Evolutionary conservation across 2,329 filamentous ascomycete genomes (phyloP).

Genomic region (Penicillium sp.): DNA sequence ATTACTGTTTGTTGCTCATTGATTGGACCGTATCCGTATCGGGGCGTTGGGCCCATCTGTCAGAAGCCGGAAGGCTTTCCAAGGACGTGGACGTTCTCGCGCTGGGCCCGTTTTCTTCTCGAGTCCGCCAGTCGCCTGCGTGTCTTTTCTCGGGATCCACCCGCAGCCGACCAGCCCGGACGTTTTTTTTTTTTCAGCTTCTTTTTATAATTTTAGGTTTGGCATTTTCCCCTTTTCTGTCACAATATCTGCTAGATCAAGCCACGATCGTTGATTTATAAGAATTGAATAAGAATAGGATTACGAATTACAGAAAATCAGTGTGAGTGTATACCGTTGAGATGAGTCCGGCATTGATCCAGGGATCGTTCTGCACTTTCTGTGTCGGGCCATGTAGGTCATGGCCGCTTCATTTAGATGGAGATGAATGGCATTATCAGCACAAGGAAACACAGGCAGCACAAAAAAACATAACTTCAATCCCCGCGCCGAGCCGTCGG

Average conservation of each 20-base stretch:
- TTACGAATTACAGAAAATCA: background rate
- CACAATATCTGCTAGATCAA: background rate
- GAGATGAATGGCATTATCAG: background rate
- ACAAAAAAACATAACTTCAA: slow-evolving; percentile 2
- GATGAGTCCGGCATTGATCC: background rate
- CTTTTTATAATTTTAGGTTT: slow-evolving; percentile 4
- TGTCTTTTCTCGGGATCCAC: slow-evolving; percentile 14
- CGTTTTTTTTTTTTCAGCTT: background rate
- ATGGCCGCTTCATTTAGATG: background rate
- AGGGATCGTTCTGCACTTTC: background rate
- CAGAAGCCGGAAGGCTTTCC: background rate
- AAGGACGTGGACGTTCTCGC: background rate
- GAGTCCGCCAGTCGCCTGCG: slow-evolving; percentile 3
- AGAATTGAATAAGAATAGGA: no score
- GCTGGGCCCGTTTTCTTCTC: background rate
- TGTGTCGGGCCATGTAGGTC: background rate
- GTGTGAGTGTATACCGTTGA: no score
- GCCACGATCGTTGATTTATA: background rate
- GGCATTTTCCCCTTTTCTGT: background rate
- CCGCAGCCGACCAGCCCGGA: slow-evolving; percentile 2
- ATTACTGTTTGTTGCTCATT: background rate
- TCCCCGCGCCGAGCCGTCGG: slow-evolving; percentile 14
- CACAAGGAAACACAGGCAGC: background rate
- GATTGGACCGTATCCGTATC: slow-evolving; percentile 1
- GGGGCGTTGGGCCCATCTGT: background rate